A percentile compares a stretch with the other conserved stretches of the same genome.
phyloP scores from a whole-genome alignment of 2,329 filamentous ascomycete genomes.

The Camptophora hylomeconis region DNA sequence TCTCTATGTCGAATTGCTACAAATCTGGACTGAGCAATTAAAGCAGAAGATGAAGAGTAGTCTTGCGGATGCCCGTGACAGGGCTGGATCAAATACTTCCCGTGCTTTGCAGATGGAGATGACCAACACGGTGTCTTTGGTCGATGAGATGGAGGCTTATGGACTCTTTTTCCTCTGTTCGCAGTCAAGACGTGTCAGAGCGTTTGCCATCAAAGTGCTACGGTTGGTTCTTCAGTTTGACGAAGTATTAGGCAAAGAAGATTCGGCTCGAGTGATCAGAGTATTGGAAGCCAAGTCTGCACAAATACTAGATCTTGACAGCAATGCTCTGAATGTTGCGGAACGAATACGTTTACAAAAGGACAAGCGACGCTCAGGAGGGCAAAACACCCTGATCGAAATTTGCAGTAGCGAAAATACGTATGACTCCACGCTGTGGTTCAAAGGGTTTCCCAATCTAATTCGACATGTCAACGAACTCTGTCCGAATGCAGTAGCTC shows the following conservation, averaged over 20 bases:
- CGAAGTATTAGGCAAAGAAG: slow-evolving; percentile 65
- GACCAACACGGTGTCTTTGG: slow-evolving; percentile 79
- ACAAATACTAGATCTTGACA: slow-evolving; percentile 80
- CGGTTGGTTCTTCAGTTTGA: slow-evolving; percentile 91
- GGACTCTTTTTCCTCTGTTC: slow-evolving; percentile 96
- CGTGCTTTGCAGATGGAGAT: slow-evolving; percentile 69
- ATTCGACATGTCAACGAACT: slow-evolving; percentile 81
- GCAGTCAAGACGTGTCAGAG: slow-evolving; percentile 75
- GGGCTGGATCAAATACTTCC: slow-evolving; percentile 6
- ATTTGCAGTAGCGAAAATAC: slow-evolving; percentile 90
- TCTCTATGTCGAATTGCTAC: slow-evolving; percentile 82
- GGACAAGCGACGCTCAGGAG: slow-evolving; percentile 72
- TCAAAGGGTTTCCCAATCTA: slow-evolving; percentile 93
- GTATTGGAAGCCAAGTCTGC: slow-evolving; percentile 84
- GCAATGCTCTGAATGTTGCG: slow-evolving; percentile 79
- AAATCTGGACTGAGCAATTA: slow-evolving; percentile 97
- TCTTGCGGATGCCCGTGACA: slow-evolving; percentile 50
- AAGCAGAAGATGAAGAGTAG: slow-evolving; percentile 70
- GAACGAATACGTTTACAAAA: slow-evolving; percentile 86
- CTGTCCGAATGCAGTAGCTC: slow-evolving; percentile 80
- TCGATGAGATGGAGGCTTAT: slow-evolving; percentile 93
- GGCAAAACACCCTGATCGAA: slow-evolving; percentile 77
- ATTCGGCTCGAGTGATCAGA: slow-evolving; percentile 70
- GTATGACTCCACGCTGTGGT: slow-evolving; percentile 92
- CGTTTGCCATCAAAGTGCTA: slow-evolving; percentile 84